These are phyloP conservation scores for Arxiozyma slooffiae DNA, from an alignment of 1,139 yeast species.

Conservation along the genomic window DNA sequence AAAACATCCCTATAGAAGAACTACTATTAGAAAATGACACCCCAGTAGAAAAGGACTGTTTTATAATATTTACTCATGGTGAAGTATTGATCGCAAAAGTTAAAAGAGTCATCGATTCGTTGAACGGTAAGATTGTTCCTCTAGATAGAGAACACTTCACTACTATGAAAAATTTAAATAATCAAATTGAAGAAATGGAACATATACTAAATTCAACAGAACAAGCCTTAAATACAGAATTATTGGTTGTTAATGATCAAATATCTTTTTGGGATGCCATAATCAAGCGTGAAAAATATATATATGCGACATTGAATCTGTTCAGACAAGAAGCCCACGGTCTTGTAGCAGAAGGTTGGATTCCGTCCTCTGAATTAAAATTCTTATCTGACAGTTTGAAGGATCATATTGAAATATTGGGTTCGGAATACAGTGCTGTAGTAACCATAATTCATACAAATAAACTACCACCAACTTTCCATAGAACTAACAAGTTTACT, in stretches of 20 bases:
- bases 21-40: constrained; percentile 35
- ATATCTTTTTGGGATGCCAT: constrained; percentile 58
- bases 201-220: constrained; percentile 49
- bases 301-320: constrained; percentile 54
- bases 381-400: constrained; percentile 31
- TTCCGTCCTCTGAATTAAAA: constrained; percentile 49
- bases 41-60: constrained; percentile 45
- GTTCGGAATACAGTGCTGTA: constrained; percentile 50
- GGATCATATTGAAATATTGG: constrained; percentile 31
- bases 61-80: constrained; percentile 66
- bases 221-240: constrained; percentile 55
- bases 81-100: constrained; percentile 47
- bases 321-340: constrained; percentile 61
- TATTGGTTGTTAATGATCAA: constrained; percentile 57
- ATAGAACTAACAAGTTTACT: constrained; percentile 67
- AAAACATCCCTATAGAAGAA: constrained; percentile 50
- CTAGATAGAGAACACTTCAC: constrained; percentile 31
- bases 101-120: constrained; percentile 50
- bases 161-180: constrained; percentile 37
- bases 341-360: constrained; percentile 72
- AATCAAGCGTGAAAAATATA: constrained; percentile 63
- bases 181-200: constrained; percentile 46
- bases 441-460: constrained; percentile 55
- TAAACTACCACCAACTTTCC: constrained; percentile 69
- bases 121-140: constrained; percentile 53